Percentiles rank a stretch among this genome's conserved stretches.
phyloP scores from a whole-genome alignment of 2,329 filamentous ascomycete species.

The Trichoderma breve region DNA sequence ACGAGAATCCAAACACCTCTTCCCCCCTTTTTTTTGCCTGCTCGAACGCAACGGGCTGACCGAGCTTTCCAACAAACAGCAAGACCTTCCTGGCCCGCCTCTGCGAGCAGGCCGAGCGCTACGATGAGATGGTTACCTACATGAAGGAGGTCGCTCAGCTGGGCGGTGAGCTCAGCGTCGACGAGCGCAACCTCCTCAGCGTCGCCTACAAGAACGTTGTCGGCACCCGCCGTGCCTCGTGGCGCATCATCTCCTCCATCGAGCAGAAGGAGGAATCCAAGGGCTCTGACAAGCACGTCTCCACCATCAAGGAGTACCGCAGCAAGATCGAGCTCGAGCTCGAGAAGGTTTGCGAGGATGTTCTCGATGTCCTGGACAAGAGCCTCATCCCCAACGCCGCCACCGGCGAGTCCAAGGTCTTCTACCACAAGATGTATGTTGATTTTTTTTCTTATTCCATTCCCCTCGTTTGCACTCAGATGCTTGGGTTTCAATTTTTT shows the following conservation, averaged over 20 bases:
- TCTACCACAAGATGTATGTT: conserved; percentile 99
- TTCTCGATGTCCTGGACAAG: conserved; percentile 90
- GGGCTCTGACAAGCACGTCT: conserved; percentile 92
- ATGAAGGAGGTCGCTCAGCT: conserved; percentile 99
- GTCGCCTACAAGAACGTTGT: conserved; percentile 99
- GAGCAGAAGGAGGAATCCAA: conserved; percentile 99
- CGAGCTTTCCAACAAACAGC: conserved; percentile 51
- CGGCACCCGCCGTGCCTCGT: conserved; percentile 95
- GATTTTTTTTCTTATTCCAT: conserved; percentile 1
- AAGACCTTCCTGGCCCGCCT: conserved; percentile 99
- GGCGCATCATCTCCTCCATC: conserved; percentile 99
- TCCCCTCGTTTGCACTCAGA: background rate
- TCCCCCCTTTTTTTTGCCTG: background rate
- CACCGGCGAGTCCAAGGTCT: conserved; percentile 98
- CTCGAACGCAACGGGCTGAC: conserved; percentile 14
- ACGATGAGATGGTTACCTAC: conserved; percentile 99
- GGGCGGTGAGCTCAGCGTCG: conserved; percentile 78
- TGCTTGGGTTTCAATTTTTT: background rate
- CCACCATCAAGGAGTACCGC: conserved; percentile 93
- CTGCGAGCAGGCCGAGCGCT: conserved; percentile 99
- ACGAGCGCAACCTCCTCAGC: conserved; percentile 97
- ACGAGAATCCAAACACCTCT: conserved; percentile 14
- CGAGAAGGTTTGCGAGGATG: conserved; percentile 97
- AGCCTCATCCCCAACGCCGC: conserved; percentile 93
- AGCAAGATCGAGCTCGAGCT: conserved; percentile 98